A percentile compares a stretch with the other conserved stretches of the same genome.
These are phyloP conservation scores for Batkoa obscura DNA, from an alignment of 371 early-diverging fungal genomes.

Conservation along the genomic window DNA sequence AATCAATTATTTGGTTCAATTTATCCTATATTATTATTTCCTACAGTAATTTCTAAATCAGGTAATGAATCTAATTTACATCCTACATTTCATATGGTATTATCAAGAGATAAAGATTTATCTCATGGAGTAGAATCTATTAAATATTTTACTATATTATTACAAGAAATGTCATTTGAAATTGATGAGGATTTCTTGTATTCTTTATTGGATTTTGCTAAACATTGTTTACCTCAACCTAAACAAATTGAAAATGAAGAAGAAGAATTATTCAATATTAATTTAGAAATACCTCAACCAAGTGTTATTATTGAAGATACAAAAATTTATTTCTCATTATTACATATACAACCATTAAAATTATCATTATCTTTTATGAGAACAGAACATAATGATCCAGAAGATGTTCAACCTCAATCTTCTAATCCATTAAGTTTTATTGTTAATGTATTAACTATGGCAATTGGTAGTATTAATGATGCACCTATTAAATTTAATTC, in stretches of 20 bases:
- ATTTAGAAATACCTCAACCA: conserved; percentile 50
- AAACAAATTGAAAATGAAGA: conserved; percentile 12
- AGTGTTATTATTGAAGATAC: conserved; percentile 34
- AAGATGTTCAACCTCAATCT: conserved; percentile 13
- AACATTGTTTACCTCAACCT: conserved; percentile 45
- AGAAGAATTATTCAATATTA: conserved; percentile 21
- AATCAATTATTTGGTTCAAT: conserved; percentile 72
- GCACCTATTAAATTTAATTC: conserved; percentile 85
- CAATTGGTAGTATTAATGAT: conserved; percentile 75
- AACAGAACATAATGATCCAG: conserved; percentile 40
- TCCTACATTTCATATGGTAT: conserved; percentile 37
- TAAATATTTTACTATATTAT: conserved; percentile 69
- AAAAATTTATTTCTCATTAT: conserved; percentile 81
- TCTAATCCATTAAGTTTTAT: conserved; percentile 29
- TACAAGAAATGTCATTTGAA: conserved; percentile 84
- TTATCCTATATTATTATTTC: conserved; percentile 79
- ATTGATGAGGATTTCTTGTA: conserved; percentile 79
- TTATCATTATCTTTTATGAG: conserved; percentile 81
- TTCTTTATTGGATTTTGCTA: conserved; percentile 65
- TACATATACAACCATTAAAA: conserved; percentile 87
- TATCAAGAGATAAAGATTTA: conserved; percentile 59
- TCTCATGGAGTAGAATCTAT: conserved; percentile 77
- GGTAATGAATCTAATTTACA: conserved; percentile 31
- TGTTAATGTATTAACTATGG: conserved; percentile 84
- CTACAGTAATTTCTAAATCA: conserved; percentile 54